Evolutionary conservation across 108 stramenopile species (phyloP), one percentile per base, ranked within the genome.

Genomic region (Tribonema minus): DNA sequence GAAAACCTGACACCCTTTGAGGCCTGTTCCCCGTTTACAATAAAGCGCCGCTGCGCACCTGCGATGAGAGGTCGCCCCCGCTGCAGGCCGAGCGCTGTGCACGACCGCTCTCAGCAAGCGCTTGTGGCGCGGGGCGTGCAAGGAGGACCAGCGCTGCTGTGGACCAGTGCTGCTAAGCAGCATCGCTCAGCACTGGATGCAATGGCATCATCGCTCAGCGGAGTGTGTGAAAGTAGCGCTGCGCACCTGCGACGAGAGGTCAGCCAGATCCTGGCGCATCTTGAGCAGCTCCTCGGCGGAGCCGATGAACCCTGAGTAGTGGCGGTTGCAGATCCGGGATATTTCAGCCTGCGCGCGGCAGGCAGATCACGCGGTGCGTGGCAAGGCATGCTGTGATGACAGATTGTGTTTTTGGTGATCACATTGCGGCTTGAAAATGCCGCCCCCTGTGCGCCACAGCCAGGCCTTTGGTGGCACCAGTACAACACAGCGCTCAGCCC

Each of bases 241-340:
- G 1, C 64, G 5, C 36, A 64, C 72, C 72, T 73, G 72, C 23
- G 39, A 61, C 39, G 37, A 41, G 72, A 73, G 72, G 23, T 20
- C 38, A n/a, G 33, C 39, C 38, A 73, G 58, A 2, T 73, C 72
- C 0, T n/a, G 30, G 62, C 59, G 63, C 72, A 73, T 73, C 72
- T 73, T 73, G 62, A 73, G 63, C 3, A 73, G 63, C 30, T 73
- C 72, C 32, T 73, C 72, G 15, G 64, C 72, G 72, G 62, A 40
- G 28, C 41, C 72, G 9, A 73, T 64, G 32, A 73, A 73, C 72
- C 64, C 72, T 27, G 63, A 73, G 72, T 64, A 73, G 72, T 73
- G 62, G 3, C 72, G 37, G 72, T 73, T 61, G 27, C 72, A 73
- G 15, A 73, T 62, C 3, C 72, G 38, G 37, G 61, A 63, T 2